These are phyloP conservation scores for Penicillium bovifimosum DNA, from an alignment of 495 filamentous ascomycete species.

Conservation along the genomic window DNA sequence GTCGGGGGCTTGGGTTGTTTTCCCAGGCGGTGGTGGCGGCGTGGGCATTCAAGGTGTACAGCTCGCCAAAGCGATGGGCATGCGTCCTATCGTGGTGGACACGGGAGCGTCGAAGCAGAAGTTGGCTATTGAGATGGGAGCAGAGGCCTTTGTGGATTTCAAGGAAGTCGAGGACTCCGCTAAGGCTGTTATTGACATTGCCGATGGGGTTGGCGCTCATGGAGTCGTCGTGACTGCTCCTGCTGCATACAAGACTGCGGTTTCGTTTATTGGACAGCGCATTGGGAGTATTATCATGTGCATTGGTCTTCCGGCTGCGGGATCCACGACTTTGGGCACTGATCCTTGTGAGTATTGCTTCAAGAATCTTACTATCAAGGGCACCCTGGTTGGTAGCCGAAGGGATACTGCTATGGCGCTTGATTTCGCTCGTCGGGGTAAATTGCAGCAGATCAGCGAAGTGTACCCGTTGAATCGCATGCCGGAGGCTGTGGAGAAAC, in stretches of 20 bases:
- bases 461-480: slow-evolving; percentile 36
- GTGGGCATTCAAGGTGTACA: slow-evolving; percentile 59
- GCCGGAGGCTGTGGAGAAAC: slow-evolving; percentile 35
- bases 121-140: slow-evolving; percentile 42
- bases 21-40: slow-evolving; percentile 50
- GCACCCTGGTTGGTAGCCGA: slow-evolving; percentile 45
- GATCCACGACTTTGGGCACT: slow-evolving; percentile 29
- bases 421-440: slow-evolving; percentile 44
- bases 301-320: slow-evolving; percentile 32
- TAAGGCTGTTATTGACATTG: slow-evolving; percentile 34
- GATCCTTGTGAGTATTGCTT: slow-evolving; percentile 41
- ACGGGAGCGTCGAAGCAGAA: slow-evolving; percentile 36
- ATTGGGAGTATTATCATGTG: slow-evolving; percentile 44
- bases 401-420: slow-evolving; percentile 39
- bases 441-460: slow-evolving; percentile 38
- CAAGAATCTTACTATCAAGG: slow-evolving; percentile 41
- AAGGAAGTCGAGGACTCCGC: slow-evolving; percentile 30
- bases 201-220: slow-evolving; percentile 44
- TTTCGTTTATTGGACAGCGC: slow-evolving; percentile 35
- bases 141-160: slow-evolving; percentile 50
- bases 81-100: slow-evolving; percentile 49
- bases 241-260: slow-evolving; percentile 38
- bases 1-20: slow-evolving; percentile 57
- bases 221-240: slow-evolving; percentile 48
- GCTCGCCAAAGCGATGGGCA: slow-evolving; percentile 52